These are phyloP conservation scores for Globisporangium cylindrosporum DNA, from an alignment of 352 stramenopile species.

Conservation along the genomic window DNA sequence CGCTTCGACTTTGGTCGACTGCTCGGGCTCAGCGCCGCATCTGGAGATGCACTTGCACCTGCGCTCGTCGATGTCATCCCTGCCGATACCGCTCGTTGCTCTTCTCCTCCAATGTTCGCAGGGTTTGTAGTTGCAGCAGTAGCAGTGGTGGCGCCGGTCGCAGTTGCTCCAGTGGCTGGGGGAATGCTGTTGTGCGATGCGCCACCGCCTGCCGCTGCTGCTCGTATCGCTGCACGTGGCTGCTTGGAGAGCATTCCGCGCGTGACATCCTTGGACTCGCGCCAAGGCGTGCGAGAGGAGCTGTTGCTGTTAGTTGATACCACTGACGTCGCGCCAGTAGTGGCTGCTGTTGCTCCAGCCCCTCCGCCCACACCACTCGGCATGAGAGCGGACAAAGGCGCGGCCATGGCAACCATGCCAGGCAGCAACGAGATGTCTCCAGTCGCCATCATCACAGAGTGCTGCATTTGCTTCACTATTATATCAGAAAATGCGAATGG, in stretches of 20 bases:
- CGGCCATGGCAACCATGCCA: slow-evolving; percentile 13
- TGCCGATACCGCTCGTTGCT: background rate
- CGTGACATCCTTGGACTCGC: slow-evolving; percentile 14
- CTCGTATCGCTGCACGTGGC: slow-evolving; percentile 9
- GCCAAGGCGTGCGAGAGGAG: slow-evolving; percentile 4
- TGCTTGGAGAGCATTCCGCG: slow-evolving; percentile 16
- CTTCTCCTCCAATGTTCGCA: background rate
- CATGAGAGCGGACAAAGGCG: background rate
- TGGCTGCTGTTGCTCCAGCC: background rate
- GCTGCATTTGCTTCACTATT: background rate
- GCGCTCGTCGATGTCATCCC: background rate
- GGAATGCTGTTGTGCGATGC: background rate
- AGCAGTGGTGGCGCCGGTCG: background rate
- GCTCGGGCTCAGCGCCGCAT: background rate
- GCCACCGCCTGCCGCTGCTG: background rate
- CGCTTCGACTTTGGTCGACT: slow-evolving; percentile 7
- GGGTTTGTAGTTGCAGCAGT: background rate
- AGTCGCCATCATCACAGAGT: background rate
- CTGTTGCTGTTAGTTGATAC: background rate
- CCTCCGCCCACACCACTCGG: background rate
- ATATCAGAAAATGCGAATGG: background rate
- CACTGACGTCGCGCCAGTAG: too few relatives aligned
- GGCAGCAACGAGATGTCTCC: slow-evolving; percentile 10
- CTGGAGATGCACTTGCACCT: background rate
- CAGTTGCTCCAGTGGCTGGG: background rate